These are phyloP conservation scores for Rhamnella rubrinervis DNA, from an alignment of 331 rosid genomes.

Conservation along the genomic window DNA sequence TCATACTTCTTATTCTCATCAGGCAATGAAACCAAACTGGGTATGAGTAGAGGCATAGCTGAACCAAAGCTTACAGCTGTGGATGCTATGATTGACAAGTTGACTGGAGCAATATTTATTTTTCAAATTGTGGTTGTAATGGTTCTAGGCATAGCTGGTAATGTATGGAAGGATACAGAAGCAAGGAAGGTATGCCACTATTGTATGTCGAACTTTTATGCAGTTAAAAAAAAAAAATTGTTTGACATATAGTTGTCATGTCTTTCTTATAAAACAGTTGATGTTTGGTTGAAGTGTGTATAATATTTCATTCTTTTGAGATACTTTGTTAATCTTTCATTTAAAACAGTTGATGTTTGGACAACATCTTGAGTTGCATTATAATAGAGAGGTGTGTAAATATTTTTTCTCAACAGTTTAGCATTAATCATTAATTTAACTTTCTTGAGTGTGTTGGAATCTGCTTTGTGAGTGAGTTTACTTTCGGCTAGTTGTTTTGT, in stretches of 20 bases:
- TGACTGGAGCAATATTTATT: conserved; percentile 95
- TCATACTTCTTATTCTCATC: conserved; percentile 20
- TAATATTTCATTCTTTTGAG: too few relatives aligned
- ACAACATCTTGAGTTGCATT: too few relatives aligned
- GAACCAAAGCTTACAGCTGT: conserved; percentile 99
- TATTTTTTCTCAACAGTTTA: too few relatives aligned
- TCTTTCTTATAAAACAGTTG: too few relatives aligned
- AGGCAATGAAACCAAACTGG: conserved; percentile 99
- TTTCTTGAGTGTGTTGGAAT: too few relatives aligned
- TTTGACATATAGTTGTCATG: background rate
- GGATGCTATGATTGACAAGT: conserved; percentile 98
- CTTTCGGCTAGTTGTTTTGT: too few relatives aligned
- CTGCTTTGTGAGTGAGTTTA: too few relatives aligned
- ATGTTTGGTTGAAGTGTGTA: too few relatives aligned
- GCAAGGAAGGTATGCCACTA: conserved; percentile 73
- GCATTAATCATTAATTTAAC: too few relatives aligned
- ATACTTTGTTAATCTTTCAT: too few relatives aligned
- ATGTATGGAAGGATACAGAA: conserved; percentile 98
- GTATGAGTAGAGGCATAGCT: conserved; percentile 96
- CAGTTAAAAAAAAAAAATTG: background rate
- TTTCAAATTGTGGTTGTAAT: conserved; percentile 96
- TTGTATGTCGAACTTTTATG: background rate
- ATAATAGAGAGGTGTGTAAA: too few relatives aligned
- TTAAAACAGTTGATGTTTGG: too few relatives aligned
- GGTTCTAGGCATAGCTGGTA: conserved; percentile 96